Base-by-base conservation (phyloP, 495 filamentous ascomycete species). In the Melanomma pulvis-pyrius region DNA sequence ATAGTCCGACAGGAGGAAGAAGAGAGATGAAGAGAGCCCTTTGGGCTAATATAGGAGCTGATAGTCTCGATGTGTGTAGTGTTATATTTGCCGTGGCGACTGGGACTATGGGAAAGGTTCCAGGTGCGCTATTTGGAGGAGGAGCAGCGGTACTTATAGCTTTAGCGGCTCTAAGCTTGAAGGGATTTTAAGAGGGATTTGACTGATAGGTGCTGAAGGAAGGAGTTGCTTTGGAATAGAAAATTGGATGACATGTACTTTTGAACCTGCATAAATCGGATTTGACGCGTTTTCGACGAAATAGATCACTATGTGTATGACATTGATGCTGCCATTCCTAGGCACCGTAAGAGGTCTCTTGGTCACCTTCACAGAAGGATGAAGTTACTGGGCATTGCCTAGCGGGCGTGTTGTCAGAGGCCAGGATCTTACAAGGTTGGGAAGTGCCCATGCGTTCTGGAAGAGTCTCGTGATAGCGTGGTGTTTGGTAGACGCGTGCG, bases 21-120 rank as follows among this genome's bases (percentile, higher is more conserved):
- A 65, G 52, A 30, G 64, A 71, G 51, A 26, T 72, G 15, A 59
- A 57, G 25, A 61, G 65, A 34, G 65, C 65, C 4, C 61, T 72
- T 24, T 72, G 61, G 70, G 57, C 60, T 0, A 55, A 47, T 49
- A 39, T 72, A 9, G 61, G 21, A 22, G 36, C 62, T 0, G 70
- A 69, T 59, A 19, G 36, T 12, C 22, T 63, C 12, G 70, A 69
- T 48, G 6, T 68, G 8, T 32, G 30, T 6, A 52, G 51, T 36
- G 28, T 65, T 49, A 19, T 22, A 1, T 53, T 59, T 49, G 63
- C 24, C 4, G 8, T 67, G 5, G 62, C 57, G 3, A 62, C 58
- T 25, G 68, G 68, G 0, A 59, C 50, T 11, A 32, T 70, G 36
- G 52, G 50, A 13, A 61, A 12, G 47, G 1, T 50, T 7, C 46